phyloP scores from a whole-genome alignment of 164 flowering plant species.

The Chloranthus sessilifolius region DNA sequence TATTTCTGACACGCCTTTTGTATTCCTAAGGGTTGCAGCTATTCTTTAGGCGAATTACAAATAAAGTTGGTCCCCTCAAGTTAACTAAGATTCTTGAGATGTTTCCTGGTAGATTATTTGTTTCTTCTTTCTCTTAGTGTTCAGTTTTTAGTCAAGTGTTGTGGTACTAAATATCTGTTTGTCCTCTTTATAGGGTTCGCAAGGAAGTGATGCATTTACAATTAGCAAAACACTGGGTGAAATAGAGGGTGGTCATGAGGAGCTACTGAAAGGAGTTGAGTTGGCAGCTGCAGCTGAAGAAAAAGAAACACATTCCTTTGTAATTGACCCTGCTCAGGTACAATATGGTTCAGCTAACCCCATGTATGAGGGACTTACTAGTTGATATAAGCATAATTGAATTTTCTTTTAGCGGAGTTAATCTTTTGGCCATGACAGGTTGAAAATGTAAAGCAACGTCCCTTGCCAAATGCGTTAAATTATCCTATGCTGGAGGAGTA shows the following conservation, averaged over 20 bases:
- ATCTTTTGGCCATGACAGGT: constrained; percentile 77
- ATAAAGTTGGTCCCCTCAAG: too few species aligned
- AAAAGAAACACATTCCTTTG: constrained; percentile 91
- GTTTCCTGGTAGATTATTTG: too few species aligned
- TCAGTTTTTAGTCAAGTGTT: too few species aligned
- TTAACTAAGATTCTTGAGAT: too few species aligned
- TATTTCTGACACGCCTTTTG: too few species aligned
- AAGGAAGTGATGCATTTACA: constrained; percentile 65
- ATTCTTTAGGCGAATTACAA: too few species aligned
- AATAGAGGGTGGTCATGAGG: constrained; percentile 60
- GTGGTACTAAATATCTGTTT: not conserved
- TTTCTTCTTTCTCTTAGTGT: too few species aligned
- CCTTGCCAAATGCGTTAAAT: constrained; percentile 89
- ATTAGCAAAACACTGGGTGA: constrained; percentile 70
- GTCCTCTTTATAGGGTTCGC: constrained; percentile 26
- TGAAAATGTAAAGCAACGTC: constrained; percentile 94
- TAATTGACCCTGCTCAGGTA: constrained; percentile 90
- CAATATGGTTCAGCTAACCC: too few species aligned
- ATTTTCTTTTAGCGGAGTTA: too few species aligned
- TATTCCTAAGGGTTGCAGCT: too few species aligned
- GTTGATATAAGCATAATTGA: too few species aligned
- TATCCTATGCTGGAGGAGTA: constrained; percentile 99
- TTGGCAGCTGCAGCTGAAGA: constrained; percentile 90
- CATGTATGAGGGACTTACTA: not conserved
- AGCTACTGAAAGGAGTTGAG: constrained; percentile 68